Evolutionary conservation across 352 stramenopile species (phyloP).

Genomic region (Globisporangium sylvaticum): DNA sequence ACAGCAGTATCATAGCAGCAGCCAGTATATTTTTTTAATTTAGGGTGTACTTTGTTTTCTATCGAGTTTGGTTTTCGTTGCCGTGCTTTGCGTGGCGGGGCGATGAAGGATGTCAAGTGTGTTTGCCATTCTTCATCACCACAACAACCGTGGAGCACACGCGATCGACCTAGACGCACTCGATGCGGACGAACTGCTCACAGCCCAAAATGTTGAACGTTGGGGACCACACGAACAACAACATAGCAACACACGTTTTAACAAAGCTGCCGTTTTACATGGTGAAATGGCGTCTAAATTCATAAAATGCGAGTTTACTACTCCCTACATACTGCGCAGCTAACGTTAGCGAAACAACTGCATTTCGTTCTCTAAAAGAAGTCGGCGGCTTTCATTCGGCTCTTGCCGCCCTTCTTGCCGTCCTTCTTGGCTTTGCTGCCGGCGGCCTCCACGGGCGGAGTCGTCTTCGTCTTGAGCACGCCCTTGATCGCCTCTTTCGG

Average conservation of each 20-base stretch:
- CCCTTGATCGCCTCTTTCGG: constrained; percentile 66
- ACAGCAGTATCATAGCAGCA: constrained; percentile 11
- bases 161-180: no score
- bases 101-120: no score
- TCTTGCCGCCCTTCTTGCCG: constrained; percentile 31
- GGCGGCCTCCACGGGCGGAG: constrained; percentile 12
- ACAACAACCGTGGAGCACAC: no score
- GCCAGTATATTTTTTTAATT: constrained; percentile 12
- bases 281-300: constrained; percentile 11
- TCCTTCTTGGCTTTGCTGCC: constrained; percentile 41
- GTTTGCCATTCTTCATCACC: no score
- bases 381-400: constrained; percentile 64
- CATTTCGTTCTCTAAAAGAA: constrained; percentile 47
- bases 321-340: neutral
- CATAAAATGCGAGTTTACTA: neutral
- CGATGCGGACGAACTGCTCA: no score
- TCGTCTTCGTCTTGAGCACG: constrained; percentile 65
- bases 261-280: constrained; percentile 3
- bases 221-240: no score
- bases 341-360: neutral
- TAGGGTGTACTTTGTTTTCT: neutral
- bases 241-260: neutral
- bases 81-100: neutral
- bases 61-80: no score
- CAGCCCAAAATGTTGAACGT: no score